A percentile compares a stretch with the other conserved stretches of the same genome.
Evolutionary conservation across 345 rosid genomes (phyloP).

Genomic region (Gossypium raimondii): DNA sequence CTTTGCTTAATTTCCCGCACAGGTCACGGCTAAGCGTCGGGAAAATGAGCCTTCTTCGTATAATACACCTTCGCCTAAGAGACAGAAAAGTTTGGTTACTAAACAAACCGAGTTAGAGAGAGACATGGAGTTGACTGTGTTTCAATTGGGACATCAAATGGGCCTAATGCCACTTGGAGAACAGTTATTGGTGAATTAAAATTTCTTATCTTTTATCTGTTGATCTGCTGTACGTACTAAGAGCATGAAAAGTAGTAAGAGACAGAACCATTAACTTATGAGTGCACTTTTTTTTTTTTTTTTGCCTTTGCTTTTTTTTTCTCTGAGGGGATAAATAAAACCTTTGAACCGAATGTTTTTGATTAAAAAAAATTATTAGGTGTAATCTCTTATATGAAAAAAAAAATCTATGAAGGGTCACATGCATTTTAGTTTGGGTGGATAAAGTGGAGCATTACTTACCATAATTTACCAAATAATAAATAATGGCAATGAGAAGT

Average conservation of each 20-base stretch:
- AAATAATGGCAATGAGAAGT: not conserved
- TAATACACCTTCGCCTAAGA: conserved; percentile 23
- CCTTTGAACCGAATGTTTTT: too few species aligned
- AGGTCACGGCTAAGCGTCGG: conserved; percentile 52
- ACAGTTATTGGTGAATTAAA: conserved; percentile 27
- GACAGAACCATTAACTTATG: not conserved
- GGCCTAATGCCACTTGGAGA: conserved; percentile 26
- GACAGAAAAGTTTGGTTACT: conserved; percentile 19
- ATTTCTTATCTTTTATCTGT: not conserved
- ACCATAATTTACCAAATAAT: not conserved
- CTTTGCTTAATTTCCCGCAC: conserved; percentile 60
- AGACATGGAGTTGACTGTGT: not conserved
- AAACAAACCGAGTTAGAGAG: conserved; percentile 10
- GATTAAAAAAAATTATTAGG: too few species aligned
- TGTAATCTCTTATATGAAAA: too few species aligned
- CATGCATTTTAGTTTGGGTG: not conserved
- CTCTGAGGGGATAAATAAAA: too few species aligned
- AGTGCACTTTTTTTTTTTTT: not conserved
- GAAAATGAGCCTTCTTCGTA: conserved; percentile 16
- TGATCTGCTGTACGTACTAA: not conserved
- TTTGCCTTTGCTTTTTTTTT: not conserved
- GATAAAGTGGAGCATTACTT: conserved; percentile 9
- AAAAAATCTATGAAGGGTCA: not conserved
- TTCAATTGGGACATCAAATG: conserved; percentile 4
- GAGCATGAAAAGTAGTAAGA: not conserved